Conservation (phyloP, 257 asterid genomes). For the Orobanche coerulescens region DNA sequence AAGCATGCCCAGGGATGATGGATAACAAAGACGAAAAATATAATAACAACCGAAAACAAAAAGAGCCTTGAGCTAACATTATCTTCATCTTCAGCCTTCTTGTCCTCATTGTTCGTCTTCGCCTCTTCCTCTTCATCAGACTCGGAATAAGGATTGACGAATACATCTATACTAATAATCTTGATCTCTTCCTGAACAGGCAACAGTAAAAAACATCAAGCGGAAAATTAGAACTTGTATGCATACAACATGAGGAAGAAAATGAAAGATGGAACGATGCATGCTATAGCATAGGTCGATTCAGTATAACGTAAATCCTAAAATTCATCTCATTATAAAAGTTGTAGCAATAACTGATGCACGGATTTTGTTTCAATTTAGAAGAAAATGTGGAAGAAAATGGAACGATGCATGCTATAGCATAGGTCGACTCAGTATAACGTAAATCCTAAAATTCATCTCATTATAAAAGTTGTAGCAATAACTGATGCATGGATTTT, state of each 20-base stretch:
- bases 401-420: background rate
- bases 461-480: background rate
- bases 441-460: too few species aligned
- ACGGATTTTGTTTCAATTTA: conserved; percentile 2
- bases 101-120: conserved; percentile 44
- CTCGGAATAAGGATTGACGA: conserved; percentile 77
- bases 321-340: too few species aligned
- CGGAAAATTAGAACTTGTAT: background rate
- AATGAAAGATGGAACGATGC: background rate
- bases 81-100: conserved; percentile 55
- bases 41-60: conserved; percentile 1
- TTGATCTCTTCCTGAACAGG: conserved; percentile 81
- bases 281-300: background rate
- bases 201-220: conserved; percentile 11
- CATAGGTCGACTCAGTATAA: background rate
- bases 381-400: background rate
- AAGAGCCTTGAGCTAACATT: conserved; percentile 40
- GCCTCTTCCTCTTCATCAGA: conserved; percentile 71
- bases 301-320: background rate
- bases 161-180: conserved; percentile 64
- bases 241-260: background rate
- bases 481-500: background rate
- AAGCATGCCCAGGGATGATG: conserved; percentile 1
- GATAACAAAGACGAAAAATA: background rate
- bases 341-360: background rate